Percentiles rank a stretch among this genome's conserved stretches.
Conservation (phyloP, 768 basidiomycete species). For the Termitomyces sp. region DNA sequence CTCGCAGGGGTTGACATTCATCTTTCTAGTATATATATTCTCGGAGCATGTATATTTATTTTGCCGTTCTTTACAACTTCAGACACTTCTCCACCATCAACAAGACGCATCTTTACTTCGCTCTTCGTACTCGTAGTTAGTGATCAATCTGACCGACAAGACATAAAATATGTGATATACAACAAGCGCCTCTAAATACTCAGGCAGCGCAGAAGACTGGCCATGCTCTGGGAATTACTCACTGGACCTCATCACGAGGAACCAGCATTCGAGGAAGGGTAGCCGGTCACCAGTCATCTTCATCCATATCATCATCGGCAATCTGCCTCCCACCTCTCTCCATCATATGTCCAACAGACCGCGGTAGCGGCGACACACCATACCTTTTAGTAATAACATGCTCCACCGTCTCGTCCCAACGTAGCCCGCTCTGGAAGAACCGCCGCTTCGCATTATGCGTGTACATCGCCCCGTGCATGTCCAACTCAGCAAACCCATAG, state of each 20-base stretch:
- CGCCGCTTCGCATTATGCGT: constrained; percentile 34
- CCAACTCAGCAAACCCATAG: constrained; percentile 35
- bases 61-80: neutral
- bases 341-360: constrained; percentile 14
- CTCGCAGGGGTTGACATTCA: neutral
- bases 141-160: neutral
- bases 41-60: neutral
- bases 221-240: neutral
- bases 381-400: constrained; percentile 17
- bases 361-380: constrained; percentile 11
- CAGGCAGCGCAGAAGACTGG: neutral
- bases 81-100: neutral
- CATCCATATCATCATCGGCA: constrained; percentile 15
- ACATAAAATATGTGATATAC: constrained; percentile 1
- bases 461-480: constrained; percentile 23
- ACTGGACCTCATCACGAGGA: neutral
- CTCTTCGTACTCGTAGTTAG: neutral
- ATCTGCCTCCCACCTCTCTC: constrained; percentile 17
- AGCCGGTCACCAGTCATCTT: constrained; percentile 22
- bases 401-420: constrained; percentile 28
- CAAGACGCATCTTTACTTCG: neutral
- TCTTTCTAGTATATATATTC: neutral
- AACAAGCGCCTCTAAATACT: neutral
- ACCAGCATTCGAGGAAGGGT: neutral
- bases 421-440: constrained; percentile 50